A percentile compares a stretch with the other conserved stretches of the same genome.
Evolutionary conservation across 1,284 basidiomycete genomes (phyloP).

Genomic region (Chalciporus piperatoides): DNA sequence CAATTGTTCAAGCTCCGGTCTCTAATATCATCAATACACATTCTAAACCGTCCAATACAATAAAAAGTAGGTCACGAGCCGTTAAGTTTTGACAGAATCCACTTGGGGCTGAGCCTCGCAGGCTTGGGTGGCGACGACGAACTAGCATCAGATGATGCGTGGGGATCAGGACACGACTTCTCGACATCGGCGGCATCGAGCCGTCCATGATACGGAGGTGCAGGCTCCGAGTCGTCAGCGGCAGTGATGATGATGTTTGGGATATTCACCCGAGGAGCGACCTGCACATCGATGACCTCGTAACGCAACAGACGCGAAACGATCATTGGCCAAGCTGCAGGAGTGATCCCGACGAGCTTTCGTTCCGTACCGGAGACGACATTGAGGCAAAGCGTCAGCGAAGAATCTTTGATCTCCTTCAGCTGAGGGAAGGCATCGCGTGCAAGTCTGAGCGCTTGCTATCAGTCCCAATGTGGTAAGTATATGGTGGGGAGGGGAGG

Average conservation of each 20-base stretch:
- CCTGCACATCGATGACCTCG: conserved; percentile 51
- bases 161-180: conserved; percentile 8
- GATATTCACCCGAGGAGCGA: conserved; percentile 24
- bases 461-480: background rate
- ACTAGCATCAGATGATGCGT: background rate
- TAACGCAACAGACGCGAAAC: conserved; percentile 44
- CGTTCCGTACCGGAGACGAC: conserved; percentile 34
- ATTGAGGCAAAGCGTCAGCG: conserved; percentile 46
- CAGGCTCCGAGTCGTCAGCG: conserved; percentile 7
- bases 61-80: background rate
- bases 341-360: conserved; percentile 47
- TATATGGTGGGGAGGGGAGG: background rate
- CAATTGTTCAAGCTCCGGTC: background rate
- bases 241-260: conserved; percentile 23
- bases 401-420: conserved; percentile 34
- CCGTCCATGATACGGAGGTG: conserved; percentile 15
- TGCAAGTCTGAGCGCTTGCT: conserved; percentile 56
- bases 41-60: background rate
- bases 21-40: background rate
- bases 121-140: conserved; percentile 17
- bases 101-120: conserved; percentile 20
- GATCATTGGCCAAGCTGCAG: conserved; percentile 53
- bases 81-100: conserved; percentile 19
- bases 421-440: conserved; percentile 46
- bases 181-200: conserved; percentile 10